Percentiles rank a stretch among this genome's conserved stretches.
These are phyloP conservation scores for Podila epicladia DNA, from an alignment of 192 early-diverging fungal genomes.

Conservation along the genomic window DNA sequence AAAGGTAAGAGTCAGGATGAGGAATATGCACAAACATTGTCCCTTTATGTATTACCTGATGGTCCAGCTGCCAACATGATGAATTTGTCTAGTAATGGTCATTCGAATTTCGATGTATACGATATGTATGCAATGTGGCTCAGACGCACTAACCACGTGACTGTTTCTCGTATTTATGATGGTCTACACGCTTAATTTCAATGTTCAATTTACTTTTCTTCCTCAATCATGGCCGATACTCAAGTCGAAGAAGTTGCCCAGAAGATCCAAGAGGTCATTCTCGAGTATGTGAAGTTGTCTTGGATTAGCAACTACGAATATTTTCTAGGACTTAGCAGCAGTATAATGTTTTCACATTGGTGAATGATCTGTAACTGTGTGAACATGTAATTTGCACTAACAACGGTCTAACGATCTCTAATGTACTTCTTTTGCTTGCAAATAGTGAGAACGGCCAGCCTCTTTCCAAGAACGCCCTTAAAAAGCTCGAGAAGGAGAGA, in stretches of 20 bases:
- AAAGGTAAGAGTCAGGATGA: too few species aligned
- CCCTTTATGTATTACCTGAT: slow-evolving; percentile 15
- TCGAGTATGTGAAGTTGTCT: slow-evolving; percentile 25
- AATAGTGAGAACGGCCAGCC: slow-evolving; percentile 86
- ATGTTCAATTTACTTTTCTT: background rate
- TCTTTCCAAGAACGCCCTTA: slow-evolving; percentile 89
- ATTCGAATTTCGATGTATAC: background rate
- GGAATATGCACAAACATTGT: too few species aligned
- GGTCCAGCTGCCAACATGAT: slow-evolving; percentile 42
- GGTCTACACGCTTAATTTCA: background rate
- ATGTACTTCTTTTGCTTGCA: background rate
- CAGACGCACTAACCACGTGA: background rate
- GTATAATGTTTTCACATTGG: too few species aligned
- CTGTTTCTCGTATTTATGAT: background rate
- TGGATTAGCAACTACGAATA: background rate
- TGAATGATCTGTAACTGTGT: background rate
- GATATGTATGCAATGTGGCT: background rate
- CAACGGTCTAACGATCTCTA: background rate
- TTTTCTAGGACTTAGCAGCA: too few species aligned
- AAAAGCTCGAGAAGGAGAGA: slow-evolving; percentile 92
- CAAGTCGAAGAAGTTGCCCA: slow-evolving; percentile 46
- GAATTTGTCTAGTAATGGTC: background rate
- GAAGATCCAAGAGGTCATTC: slow-evolving; percentile 44
- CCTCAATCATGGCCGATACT: slow-evolving; percentile 31
- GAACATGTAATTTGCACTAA: background rate